A percentile compares a stretch with the other conserved stretches of the same genome.
These are phyloP conservation scores for Globisporangium echinulatum DNA, from an alignment of 352 stramenopile species.

Conservation along the genomic window DNA sequence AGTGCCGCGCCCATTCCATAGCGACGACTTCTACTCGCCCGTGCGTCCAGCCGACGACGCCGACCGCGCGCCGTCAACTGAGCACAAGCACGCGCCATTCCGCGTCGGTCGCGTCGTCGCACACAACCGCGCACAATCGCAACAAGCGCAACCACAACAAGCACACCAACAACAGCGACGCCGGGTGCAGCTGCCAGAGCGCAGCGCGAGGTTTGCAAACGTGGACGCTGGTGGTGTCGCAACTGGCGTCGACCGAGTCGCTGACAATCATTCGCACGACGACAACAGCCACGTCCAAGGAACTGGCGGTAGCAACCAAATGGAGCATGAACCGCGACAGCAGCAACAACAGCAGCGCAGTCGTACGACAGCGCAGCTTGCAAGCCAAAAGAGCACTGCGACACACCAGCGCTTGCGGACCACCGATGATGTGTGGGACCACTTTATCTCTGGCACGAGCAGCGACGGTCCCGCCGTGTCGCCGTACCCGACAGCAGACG, in stretches of 20 bases:
- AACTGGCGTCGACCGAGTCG: too few species aligned
- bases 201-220: not conserved
- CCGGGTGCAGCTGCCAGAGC: not conserved
- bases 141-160: slow-evolving; percentile 1
- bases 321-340: slow-evolving; percentile 9
- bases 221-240: too few species aligned
- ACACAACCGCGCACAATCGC: not conserved
- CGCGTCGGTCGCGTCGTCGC: slow-evolving; percentile 3
- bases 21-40: slow-evolving; percentile 26
- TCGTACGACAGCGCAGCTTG: slow-evolving; percentile 11
- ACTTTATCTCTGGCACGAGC: slow-evolving; percentile 30
- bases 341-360: slow-evolving; percentile 18
- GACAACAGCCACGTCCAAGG: not conserved
- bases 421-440: slow-evolving; percentile 28
- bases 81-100: slow-evolving; percentile 6
- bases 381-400: too few species aligned
- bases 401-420: too few species aligned
- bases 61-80: not conserved
- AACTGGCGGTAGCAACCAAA: slow-evolving; percentile 5
- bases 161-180: not conserved
- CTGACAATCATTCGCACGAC: not conserved
- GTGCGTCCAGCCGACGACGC: slow-evolving; percentile 14
- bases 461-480: slow-evolving; percentile 1
- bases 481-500: slow-evolving; percentile 2
- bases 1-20: not conserved